Evolutionary conservation across 192 early-diverging fungal species (phyloP), one percentile per base, ranked within the genome.

Genomic region (Gigaspora rosea): DNA sequence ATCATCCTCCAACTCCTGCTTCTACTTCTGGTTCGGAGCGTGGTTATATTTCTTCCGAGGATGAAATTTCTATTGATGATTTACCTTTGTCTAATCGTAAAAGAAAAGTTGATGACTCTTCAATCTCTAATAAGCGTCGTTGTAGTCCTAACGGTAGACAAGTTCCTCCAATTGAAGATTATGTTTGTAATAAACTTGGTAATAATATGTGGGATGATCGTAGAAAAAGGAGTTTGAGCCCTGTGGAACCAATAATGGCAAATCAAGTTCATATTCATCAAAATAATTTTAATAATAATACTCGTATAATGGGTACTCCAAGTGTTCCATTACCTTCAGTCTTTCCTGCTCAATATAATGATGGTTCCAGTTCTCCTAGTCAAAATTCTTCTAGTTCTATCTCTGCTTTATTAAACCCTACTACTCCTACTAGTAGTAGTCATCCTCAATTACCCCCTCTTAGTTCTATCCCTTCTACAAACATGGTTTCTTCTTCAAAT

Each of bases 91-190:
- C 52, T 51, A 49, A 54, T 9, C 71, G 69, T 22, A 79, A 79
- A 8, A 72, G 78, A 63, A 73, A 79, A 20, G 49, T 16, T 8
- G 48, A 52, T 57, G 49, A 64, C 8, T 11, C 15, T 36, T 12
- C 16, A 8, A 27, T 46, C 15, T 32, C 58, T 48, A 74, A 33
- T 20, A 74, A 74, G 62, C 46, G 79, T 58, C 70, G 35, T 16
- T 61, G 80, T 47, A 35, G 46, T 7, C 7, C 41, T 22, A 54
- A 68, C 18, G 35, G 4, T 46, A 51, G 75, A 52, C 61, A 62
- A 67, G 85, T 87, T 0, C 86, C 83, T 35, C 82, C 85, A 9
- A 89, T 89, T 57, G 88, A 89, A 61, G 88, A 89, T 70, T 86
- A 80, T 27, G 83, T 86, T 56, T 41, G 64, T 15, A 79, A 85